phyloP scores from a whole-genome alignment of 805 yeast genomes.

The Ogataea allantospora region DNA sequence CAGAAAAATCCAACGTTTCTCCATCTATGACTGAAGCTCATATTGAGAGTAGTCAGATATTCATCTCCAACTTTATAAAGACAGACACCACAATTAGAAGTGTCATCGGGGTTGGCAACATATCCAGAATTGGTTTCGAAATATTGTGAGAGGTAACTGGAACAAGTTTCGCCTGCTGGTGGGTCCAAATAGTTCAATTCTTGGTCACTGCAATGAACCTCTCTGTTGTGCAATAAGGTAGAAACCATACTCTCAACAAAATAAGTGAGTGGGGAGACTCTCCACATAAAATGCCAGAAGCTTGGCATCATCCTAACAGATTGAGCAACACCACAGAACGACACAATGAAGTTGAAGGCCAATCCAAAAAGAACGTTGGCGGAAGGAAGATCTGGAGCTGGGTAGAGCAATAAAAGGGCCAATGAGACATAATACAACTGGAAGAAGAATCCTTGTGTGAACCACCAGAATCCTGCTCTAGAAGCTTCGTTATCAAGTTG shows the following conservation, averaged over 20 bases:
- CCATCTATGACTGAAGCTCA: constrained; percentile 52
- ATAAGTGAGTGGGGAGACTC: constrained; percentile 70
- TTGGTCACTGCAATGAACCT: constrained; percentile 44
- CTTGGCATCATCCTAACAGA: constrained; percentile 61
- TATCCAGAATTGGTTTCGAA: constrained; percentile 53
- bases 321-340: constrained; percentile 72
- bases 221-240: constrained; percentile 46
- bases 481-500: constrained; percentile 34
- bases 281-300: constrained; percentile 84
- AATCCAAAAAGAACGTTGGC: constrained; percentile 61
- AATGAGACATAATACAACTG: constrained; percentile 47
- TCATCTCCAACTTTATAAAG: constrained; percentile 44
- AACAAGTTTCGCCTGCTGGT: constrained; percentile 65
- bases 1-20: constrained; percentile 64
- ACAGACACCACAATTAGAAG: constrained; percentile 51
- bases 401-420: constrained; percentile 53
- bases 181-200: constrained; percentile 55
- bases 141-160: constrained; percentile 42
- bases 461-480: constrained; percentile 50
- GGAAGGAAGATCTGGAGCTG: constrained; percentile 65
- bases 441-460: constrained; percentile 36
- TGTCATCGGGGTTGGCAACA: constrained; percentile 49
- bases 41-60: constrained; percentile 42
- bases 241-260: constrained; percentile 55
- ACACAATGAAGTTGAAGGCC: constrained; percentile 53